phyloP scores from a whole-genome alignment of 495 filamentous ascomycete genomes.

The Aspergillus panamensis region DNA sequence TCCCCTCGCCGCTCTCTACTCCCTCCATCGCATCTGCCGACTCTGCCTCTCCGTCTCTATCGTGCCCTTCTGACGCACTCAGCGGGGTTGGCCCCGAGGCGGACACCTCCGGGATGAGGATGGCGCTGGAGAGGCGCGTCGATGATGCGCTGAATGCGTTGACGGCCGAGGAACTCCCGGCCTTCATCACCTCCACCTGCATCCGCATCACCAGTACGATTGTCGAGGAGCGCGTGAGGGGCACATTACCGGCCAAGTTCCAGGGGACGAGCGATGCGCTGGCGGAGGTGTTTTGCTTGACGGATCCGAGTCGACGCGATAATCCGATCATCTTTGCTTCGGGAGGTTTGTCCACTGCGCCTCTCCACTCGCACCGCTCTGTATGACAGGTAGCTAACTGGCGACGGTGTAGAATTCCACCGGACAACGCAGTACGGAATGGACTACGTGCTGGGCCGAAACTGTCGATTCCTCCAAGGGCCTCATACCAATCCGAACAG shows the following conservation, averaged over 20 bases:
- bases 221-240: slow-evolving; percentile 35
- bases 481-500: slow-evolving; percentile 50
- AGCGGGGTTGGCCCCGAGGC: slow-evolving; percentile 35
- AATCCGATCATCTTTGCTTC: slow-evolving; percentile 79
- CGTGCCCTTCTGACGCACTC: slow-evolving; percentile 23
- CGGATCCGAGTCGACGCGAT: slow-evolving; percentile 67
- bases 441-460: slow-evolving; percentile 55
- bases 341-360: slow-evolving; percentile 51
- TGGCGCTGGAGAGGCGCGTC: slow-evolving; percentile 55
- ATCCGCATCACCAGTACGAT: slow-evolving; percentile 36
- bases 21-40: slow-evolving; percentile 27
- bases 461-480: slow-evolving; percentile 63
- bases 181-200: slow-evolving; percentile 56
- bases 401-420: slow-evolving; percentile 48
- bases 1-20: slow-evolving; percentile 33
- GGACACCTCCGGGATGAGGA: slow-evolving; percentile 32
- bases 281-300: slow-evolving; percentile 73
- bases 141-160: slow-evolving; percentile 55
- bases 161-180: slow-evolving; percentile 63
- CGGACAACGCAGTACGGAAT: slow-evolving; percentile 61
- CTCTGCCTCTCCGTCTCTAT: slow-evolving; percentile 43
- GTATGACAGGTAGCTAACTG: neutral
- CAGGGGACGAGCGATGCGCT: slow-evolving; percentile 62
- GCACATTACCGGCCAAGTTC: slow-evolving; percentile 39
- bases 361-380: neutral